Evolutionary conservation across 1,284 basidiomycete species (phyloP).

Genomic region (Phaffia rhodozyma): DNA sequence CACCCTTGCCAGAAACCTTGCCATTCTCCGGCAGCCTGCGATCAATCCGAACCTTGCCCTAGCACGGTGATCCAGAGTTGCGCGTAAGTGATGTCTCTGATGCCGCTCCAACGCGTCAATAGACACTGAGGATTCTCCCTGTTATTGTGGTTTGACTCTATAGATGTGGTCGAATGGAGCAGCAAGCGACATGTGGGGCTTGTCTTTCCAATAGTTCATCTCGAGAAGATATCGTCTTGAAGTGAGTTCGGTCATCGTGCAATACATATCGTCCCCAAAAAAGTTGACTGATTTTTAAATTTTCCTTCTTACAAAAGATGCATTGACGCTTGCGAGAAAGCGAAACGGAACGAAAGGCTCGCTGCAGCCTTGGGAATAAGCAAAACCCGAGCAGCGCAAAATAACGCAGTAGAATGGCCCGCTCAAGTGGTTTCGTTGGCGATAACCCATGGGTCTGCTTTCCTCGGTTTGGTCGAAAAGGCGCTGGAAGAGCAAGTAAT

Average conservation of each 20-base stretch:
- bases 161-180: slow-evolving; percentile 64
- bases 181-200: slow-evolving; percentile 55
- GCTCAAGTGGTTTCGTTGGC: slow-evolving; percentile 53
- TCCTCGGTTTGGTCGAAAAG: slow-evolving; percentile 60
- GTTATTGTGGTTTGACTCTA: not conserved
- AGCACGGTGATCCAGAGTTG: slow-evolving; percentile 18
- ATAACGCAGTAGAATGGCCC: slow-evolving; percentile 43
- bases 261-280: not conserved
- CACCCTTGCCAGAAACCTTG: slow-evolving; percentile 63
- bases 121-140: not conserved
- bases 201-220: slow-evolving; percentile 40
- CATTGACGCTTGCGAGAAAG: slow-evolving; percentile 53
- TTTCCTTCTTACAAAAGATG: not conserved
- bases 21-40: slow-evolving; percentile 72
- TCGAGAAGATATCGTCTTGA: slow-evolving; percentile 41
- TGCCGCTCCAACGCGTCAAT: not conserved
- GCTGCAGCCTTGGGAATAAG: slow-evolving; percentile 77
- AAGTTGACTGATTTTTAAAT: not conserved
- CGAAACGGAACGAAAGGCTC: slow-evolving; percentile 69
- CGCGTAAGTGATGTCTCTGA: slow-evolving; percentile 20
- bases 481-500: slow-evolving; percentile 57
- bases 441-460: slow-evolving; percentile 46
- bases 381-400: slow-evolving; percentile 38
- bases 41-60: slow-evolving; percentile 63
- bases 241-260: slow-evolving; percentile 50